Evolutionary conservation across 768 basidiomycete genomes (phyloP), one percentile per base, ranked within the genome.

Genomic region (Leccinum uliginosum): DNA sequence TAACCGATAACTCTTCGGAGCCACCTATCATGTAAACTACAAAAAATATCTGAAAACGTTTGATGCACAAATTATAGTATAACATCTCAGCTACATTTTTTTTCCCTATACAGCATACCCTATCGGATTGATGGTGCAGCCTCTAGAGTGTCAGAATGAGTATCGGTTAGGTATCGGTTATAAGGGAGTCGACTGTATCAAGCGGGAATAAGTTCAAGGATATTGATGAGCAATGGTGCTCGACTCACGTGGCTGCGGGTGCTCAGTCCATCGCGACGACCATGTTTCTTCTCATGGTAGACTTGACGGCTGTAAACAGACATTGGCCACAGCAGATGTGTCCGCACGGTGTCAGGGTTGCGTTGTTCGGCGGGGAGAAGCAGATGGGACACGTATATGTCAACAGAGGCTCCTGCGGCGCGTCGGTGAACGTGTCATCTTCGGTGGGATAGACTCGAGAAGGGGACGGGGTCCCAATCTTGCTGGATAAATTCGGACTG

Each of bases 341-440:
- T 0, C 90, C 90, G 61, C 90, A 92, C 0, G 87, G 87, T 0
- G 89, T 91, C 47, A 92, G 67, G 1, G 88, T 87, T 5, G 90
- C 86, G 58, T 88, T 84, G 1, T 82, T 82, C 1, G 89, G 89
- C 1, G 86, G 80, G 40, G 77, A 84, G 75, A 90, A 89, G 66
- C 90, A 91, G 58, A 91, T 86, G 10, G 90, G 90, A 65, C 90
- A 91, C 0, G 80, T 82, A 67, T 89, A 91, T n/a, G 77, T 71
- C 0, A 84, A 78, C 15, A 89, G 76, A 1, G 73, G 74, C 44
- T 70, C 69, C 7, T 61, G 57, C 2, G 48, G 7, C 1, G 60
- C 24, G 1, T 56, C 27, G 9, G 51, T 47, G 6, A 51, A 21
- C 0, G 48, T 26, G 38, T 29, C 14, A 4, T 30, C n/a, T 19